Evolutionary conservation across 352 stramenopile species (phyloP), one percentile per base, ranked within the genome.

Genomic region (Phytophthora tubulina): DNA sequence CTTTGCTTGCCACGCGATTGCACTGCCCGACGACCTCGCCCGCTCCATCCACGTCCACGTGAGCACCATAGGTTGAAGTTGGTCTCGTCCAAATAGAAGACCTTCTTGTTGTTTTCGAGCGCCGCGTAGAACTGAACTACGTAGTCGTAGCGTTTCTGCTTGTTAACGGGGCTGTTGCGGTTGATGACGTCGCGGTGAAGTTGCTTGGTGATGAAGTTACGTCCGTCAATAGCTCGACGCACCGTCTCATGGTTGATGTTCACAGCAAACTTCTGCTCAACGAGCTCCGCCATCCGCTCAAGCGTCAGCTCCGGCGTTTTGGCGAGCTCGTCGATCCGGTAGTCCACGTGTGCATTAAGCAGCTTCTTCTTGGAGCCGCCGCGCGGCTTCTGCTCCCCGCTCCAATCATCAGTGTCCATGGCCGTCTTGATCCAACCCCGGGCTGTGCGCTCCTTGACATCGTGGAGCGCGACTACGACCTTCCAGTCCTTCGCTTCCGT

Each of bases 331-430:
- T 3, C 31, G n/a, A 57, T 32, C 31, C 17, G 8, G 17, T 45
- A 33, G n/a, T 57, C 50, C 4, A 57, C 15, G 32, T 57, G 15
- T 1, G 4, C 3, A 14, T 45, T 15, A 3, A 39, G 10, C 4
- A 57, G 50, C 50, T 57, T 32, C 50, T 57, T 45, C 32, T 30
- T 31, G 2, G 33, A 44, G 32, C 50, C 50, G 14, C 50, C 50
- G 15, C 50, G n/a, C 11, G 21, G 21, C 21, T 21, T 57, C 15
- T 57, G 32, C 2, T 3, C 14, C 2, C 33, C 33, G 6, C 32
- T 57, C 48, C 48, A 39, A 31, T 55, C 13, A 10, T 13, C 31
- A 3, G 31, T 41, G 31, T 55, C 30, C 31, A 55, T 55, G 0
- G 27, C 30, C 6, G 14, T 27, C 30, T 55, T 55, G 13, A 39